A percentile compares a stretch with the other conserved stretches of the same genome.
Conservation (phyloP, 192 early-diverging fungal species). For the Linnemannia exigua region DNA sequence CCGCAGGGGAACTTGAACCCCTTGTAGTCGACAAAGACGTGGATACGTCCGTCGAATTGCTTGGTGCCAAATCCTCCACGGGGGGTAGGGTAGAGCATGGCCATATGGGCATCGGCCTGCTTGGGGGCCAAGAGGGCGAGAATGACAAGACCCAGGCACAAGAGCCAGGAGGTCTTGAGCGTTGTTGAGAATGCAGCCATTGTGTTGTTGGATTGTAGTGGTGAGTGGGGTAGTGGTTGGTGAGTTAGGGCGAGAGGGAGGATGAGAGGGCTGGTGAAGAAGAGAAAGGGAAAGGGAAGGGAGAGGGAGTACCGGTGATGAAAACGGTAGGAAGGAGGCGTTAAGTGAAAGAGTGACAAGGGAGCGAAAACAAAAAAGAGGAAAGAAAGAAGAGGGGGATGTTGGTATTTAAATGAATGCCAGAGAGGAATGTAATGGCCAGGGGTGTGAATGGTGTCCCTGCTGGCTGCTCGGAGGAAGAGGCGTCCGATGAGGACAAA, state of each 20-base stretch:
- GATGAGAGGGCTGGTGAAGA: not conserved
- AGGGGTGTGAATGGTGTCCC: not conserved
- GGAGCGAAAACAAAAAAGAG: constrained; percentile 5
- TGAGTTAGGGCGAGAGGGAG: not conserved
- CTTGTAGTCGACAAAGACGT: constrained; percentile 34
- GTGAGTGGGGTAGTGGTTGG: not conserved
- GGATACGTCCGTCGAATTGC: constrained; percentile 31
- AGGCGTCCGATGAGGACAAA: no score
- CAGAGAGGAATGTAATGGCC: not conserved
- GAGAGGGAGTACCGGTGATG: not conserved
- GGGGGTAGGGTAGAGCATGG: constrained; percentile 42
- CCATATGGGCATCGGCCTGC: constrained; percentile 42
- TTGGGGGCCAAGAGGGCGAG: constrained; percentile 22
- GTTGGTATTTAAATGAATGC: not conserved
- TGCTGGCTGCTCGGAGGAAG: no score
- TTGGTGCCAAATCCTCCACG: constrained; percentile 44
- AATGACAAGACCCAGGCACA: constrained; percentile 27
- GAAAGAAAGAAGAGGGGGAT: no score
- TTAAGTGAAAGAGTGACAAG: constrained; percentile 4
- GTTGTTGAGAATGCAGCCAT: constrained; percentile 24
- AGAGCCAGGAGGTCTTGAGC: constrained; percentile 26
- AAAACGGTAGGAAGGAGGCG: constrained; percentile 20
- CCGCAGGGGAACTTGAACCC: constrained; percentile 41
- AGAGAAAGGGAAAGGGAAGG: not conserved
- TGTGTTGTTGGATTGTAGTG: not conserved